Conservation (phyloP, 306 rosid species). For the Acacia acuminata region DNA sequence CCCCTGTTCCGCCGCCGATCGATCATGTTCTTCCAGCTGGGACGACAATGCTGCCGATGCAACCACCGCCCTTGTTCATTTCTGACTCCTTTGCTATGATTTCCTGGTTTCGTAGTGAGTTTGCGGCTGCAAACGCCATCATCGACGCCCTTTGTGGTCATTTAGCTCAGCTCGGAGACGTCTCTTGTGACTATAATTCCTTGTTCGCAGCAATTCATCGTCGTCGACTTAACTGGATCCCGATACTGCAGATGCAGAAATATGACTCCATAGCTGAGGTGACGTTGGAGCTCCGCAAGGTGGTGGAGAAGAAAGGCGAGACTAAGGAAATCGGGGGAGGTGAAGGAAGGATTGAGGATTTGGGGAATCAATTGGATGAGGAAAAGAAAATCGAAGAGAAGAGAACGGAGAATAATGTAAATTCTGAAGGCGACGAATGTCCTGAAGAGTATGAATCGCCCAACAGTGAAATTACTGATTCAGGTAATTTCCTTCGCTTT, state of each 20-base stretch:
- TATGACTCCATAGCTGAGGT: slow-evolving; percentile 90
- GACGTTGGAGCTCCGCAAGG: slow-evolving; percentile 58
- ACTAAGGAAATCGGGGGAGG: slow-evolving; percentile 12
- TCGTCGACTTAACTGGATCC: slow-evolving; percentile 90
- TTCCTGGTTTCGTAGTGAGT: slow-evolving; percentile 88
- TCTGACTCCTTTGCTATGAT: slow-evolving; percentile 68
- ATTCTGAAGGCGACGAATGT: slow-evolving; percentile 35
- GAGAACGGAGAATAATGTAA: slow-evolving; percentile 32
- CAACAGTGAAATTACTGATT: slow-evolving; percentile 77
- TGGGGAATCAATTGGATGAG: slow-evolving; percentile 6
- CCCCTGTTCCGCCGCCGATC: slow-evolving; percentile 44
- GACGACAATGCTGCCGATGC: slow-evolving; percentile 43
- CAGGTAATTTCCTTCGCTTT: slow-evolving; percentile 54
- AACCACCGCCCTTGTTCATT: slow-evolving; percentile 50
- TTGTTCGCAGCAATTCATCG: slow-evolving; percentile 74
- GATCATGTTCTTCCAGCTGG: slow-evolving; percentile 44
- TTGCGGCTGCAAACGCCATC: slow-evolving; percentile 96
- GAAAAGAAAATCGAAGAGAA: slow-evolving; percentile 37
- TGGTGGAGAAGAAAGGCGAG: slow-evolving; percentile 37
- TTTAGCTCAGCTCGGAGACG: slow-evolving; percentile 46
- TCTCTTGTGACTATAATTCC: slow-evolving; percentile 45
- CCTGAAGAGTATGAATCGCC: slow-evolving; percentile 69
- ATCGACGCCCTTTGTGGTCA: slow-evolving; percentile 83
- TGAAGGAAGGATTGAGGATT: slow-evolving; percentile 29
- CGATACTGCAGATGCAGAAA: slow-evolving; percentile 95